Conservation (phyloP, 78 protist species). For the slime mould (Dictyostelium discoideum) region DNA sequence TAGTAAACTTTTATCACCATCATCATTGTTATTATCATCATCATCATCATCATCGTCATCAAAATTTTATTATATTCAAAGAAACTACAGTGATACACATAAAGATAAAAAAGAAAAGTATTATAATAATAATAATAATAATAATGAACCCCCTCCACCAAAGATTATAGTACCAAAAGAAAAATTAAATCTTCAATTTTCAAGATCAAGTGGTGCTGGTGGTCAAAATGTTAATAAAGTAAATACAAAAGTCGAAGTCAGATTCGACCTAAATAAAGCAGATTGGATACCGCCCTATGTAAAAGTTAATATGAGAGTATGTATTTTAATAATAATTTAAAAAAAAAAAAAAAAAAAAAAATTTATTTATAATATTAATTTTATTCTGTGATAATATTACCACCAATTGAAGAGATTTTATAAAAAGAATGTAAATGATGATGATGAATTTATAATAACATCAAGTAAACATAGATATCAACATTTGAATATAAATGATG, state of each 20-base stretch:
- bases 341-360: background rate
- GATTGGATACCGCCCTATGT: conserved; percentile 70
- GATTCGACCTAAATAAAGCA: conserved; percentile 41
- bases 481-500: conserved; percentile 10
- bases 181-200: conserved; percentile 20
- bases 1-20: background rate
- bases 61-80: background rate
- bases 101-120: background rate
- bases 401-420: background rate
- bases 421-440: conserved; percentile 31
- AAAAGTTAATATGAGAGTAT: conserved; percentile 28
- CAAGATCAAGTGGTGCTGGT: conserved; percentile 76
- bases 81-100: background rate
- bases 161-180: conserved; percentile 61
- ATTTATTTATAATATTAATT: background rate
- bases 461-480: conserved; percentile 45
- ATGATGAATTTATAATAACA: conserved; percentile 54
- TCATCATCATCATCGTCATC: background rate
- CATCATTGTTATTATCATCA: background rate
- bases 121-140: background rate
- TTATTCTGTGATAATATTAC: too few species aligned
- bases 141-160: background rate
- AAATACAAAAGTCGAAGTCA: conserved; percentile 63
- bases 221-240: conserved; percentile 87
- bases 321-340: background rate